A percentile compares a stretch with the other conserved stretches of the same genome.
These are phyloP conservation scores for Yamadazyma epiphylla DNA, from an alignment of 1,139 yeast species.

Conservation along the genomic window DNA sequence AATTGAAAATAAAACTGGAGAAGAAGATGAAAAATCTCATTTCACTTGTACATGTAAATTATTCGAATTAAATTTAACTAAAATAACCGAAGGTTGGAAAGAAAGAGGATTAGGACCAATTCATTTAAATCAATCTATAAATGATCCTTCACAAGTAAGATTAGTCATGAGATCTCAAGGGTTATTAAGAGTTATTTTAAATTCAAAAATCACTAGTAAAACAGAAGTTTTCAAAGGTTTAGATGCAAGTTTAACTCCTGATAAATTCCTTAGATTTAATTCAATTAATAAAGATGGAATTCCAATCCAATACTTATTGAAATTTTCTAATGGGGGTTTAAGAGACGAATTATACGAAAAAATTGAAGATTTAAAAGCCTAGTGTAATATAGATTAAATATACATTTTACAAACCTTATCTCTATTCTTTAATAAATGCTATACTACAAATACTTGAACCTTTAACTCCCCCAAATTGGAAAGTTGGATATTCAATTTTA, in stretches of 20 bases:
- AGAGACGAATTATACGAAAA: slow-evolving; percentile 57
- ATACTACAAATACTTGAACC: slow-evolving; percentile 88
- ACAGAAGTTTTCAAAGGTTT: slow-evolving; percentile 73
- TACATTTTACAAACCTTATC: not conserved
- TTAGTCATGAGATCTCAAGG: slow-evolving; percentile 92
- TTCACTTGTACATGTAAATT: slow-evolving; percentile 74
- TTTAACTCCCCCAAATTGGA: slow-evolving; percentile 81
- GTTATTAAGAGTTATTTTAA: slow-evolving; percentile 75
- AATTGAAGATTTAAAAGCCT: slow-evolving; percentile 36
- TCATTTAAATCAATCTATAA: slow-evolving; percentile 63
- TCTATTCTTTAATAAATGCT: slow-evolving; percentile 53
- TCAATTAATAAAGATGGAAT: slow-evolving; percentile 45
- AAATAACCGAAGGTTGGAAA: slow-evolving; percentile 80
- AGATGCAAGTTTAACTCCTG: slow-evolving; percentile 75
- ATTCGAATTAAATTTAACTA: slow-evolving; percentile 67
- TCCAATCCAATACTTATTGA: slow-evolving; percentile 82
- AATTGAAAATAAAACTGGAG: slow-evolving; percentile 72
- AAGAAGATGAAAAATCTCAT: slow-evolving; percentile 74
- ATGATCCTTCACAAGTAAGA: slow-evolving; percentile 37
- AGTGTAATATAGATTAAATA: slow-evolving; percentile 3
- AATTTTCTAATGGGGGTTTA: slow-evolving; percentile 60
- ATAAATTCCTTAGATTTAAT: slow-evolving; percentile 73
- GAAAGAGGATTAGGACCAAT: slow-evolving; percentile 90
- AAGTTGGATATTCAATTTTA: slow-evolving; percentile 68
- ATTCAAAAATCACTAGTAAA: slow-evolving; percentile 56